phyloP scores from a whole-genome alignment of 768 basidiomycete genomes.

The Lentinula guzmanii region DNA sequence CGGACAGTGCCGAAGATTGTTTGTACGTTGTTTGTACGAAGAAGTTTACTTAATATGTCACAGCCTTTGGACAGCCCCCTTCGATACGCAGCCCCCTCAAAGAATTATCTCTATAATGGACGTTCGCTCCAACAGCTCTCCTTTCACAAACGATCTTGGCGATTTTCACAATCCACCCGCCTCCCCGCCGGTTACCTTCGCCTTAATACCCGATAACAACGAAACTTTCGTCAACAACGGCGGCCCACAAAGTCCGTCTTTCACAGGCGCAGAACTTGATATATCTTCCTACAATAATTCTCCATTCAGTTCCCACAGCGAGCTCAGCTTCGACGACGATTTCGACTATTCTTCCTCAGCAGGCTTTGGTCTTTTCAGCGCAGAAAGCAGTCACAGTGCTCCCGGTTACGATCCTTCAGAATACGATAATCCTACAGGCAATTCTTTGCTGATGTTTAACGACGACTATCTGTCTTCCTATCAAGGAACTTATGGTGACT shows the following conservation, averaged over 20 bases:
- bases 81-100: slow-evolving; percentile 1
- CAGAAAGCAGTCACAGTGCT: slow-evolving; percentile 21
- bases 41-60: not conserved
- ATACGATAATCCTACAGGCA: slow-evolving; percentile 54
- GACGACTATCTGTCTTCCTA: slow-evolving; percentile 44
- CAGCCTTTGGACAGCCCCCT: slow-evolving; percentile 3
- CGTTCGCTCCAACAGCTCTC: not conserved
- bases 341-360: slow-evolving; percentile 29
- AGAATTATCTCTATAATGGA: slow-evolving; percentile 5
- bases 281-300: slow-evolving; percentile 57
- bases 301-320: slow-evolving; percentile 62
- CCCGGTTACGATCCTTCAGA: slow-evolving; percentile 64
- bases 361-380: slow-evolving; percentile 41
- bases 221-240: slow-evolving; percentile 8
- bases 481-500: slow-evolving; percentile 5
- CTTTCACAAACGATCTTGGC: not conserved
- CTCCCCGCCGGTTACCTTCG: slow-evolving; percentile 6
- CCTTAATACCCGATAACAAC: slow-evolving; percentile 2
- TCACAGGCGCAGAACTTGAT: slow-evolving; percentile 32
- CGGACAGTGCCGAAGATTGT: not conserved
- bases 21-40: not conserved
- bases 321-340: slow-evolving; percentile 48
- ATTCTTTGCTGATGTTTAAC: slow-evolving; percentile 52
- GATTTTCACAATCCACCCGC: not conserved
- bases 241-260: slow-evolving; percentile 49